These are phyloP conservation scores for Alnus rubra DNA, from an alignment of 306 rosid species.

Conservation along the genomic window DNA sequence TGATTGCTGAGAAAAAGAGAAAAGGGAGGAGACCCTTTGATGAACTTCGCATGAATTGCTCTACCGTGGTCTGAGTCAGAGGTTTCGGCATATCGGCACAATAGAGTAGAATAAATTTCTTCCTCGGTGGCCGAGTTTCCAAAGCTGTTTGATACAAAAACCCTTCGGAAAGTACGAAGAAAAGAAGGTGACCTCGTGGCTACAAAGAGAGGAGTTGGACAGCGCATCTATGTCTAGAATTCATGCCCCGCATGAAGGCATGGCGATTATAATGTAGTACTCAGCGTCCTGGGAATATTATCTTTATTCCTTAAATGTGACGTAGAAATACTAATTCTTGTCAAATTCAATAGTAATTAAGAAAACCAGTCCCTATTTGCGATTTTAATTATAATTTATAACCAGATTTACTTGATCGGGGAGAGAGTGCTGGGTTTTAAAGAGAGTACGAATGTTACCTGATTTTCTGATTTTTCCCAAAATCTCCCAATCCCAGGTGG, in stretches of 20 bases:
- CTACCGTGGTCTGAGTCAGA: constrained; percentile 47
- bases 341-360: no score
- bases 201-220: background rate
- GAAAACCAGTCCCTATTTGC: no score
- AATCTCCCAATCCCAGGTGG: no score
- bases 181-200: constrained; percentile 14
- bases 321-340: no score
- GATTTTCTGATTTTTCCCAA: no score
- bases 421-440: no score
- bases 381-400: no score
- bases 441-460: no score
- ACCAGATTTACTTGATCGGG: no score
- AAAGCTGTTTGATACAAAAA: constrained; percentile 11
- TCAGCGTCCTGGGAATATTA: no score
- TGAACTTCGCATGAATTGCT: constrained; percentile 57
- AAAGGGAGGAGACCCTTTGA: constrained; percentile 49
- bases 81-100: constrained; percentile 40
- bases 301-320: no score
- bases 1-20: constrained; percentile 63
- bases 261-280: background rate
- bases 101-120: constrained; percentile 36
- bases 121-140: constrained; percentile 29
- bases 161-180: constrained; percentile 18
- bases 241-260: background rate
- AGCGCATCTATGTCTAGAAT: constrained; percentile 18